Percentiles rank a stretch among this genome's conserved stretches.
Conservation (phyloP, 805 yeast species). For the Metschnikowia vanudenii region DNA sequence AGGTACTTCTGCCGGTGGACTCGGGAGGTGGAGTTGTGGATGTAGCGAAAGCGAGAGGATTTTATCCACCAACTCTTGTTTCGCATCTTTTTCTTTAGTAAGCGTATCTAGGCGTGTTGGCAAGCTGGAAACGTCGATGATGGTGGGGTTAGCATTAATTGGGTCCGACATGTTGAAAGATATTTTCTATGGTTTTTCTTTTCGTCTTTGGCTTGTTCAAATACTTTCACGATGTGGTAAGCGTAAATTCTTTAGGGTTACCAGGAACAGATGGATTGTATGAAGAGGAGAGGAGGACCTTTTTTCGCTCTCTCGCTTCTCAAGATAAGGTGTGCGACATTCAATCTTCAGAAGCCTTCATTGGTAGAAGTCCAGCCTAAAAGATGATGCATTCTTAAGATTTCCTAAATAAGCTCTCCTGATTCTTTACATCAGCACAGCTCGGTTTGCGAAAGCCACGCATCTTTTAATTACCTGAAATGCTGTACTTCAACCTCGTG, state of each 20-base stretch:
- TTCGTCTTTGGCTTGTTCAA: no score
- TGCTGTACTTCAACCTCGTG: no score
- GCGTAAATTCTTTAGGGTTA: no score
- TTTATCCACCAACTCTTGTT: conserved; percentile 23
- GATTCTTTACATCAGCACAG: no score
- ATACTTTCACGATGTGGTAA: no score
- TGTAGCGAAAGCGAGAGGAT: conserved; percentile 35
- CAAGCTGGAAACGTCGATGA: conserved; percentile 69
- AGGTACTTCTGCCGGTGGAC: conserved; percentile 21
- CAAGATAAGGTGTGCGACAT: neutral
- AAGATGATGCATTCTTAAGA: no score
- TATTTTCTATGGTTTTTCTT: neutral
- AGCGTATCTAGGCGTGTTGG: conserved; percentile 57
- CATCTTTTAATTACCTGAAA: no score
- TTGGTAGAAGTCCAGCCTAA: no score
- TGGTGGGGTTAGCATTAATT: conserved; percentile 88
- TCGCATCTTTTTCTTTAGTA: conserved; percentile 12
- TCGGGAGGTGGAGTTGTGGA: neutral
- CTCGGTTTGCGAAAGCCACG: no score
- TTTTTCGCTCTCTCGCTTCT: neutral
- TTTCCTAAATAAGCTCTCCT: no score
- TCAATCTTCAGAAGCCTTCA: neutral
- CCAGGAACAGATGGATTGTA: no score
- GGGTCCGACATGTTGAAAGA: conserved; percentile 65
- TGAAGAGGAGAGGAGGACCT: no score